phyloP scores from a whole-genome alignment of 139 green algal genomes.

The Prasinococcaceae sp. region DNA sequence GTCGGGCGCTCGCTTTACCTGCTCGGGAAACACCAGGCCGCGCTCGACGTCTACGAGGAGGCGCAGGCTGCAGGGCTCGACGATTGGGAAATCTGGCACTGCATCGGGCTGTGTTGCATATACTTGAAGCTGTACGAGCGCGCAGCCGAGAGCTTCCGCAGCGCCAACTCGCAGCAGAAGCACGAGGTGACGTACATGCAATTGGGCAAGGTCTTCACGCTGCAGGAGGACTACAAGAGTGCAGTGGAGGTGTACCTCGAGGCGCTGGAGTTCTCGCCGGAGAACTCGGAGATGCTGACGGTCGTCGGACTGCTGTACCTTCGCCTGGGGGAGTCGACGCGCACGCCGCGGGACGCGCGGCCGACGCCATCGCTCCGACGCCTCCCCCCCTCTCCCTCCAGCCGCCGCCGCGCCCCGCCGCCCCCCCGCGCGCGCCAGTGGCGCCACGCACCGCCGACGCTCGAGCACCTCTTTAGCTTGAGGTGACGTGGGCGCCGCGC shows the following conservation, averaged over 20 bases:
- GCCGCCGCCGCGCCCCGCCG: no score
- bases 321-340: conserved; percentile 50
- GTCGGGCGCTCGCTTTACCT: conserved; percentile 51
- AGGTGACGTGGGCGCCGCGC: no score
- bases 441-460: no score
- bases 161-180: conserved; percentile 46
- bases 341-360: no score
- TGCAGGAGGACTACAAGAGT: conserved; percentile 13
- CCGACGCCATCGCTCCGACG: no score
- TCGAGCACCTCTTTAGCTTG: no score
- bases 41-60: conserved; percentile 60
- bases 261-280: conserved; percentile 37
- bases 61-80: conserved; percentile 33
- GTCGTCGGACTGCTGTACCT: conserved; percentile 57
- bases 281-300: conserved; percentile 57
- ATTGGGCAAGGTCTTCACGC: conserved; percentile 38
- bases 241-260: conserved; percentile 19
- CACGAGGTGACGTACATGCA: conserved; percentile 55
- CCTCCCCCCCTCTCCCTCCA: no score
- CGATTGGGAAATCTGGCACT: conserved; percentile 67
- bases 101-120: no score
- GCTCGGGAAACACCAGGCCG: conserved; percentile 52
- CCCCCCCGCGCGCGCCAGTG: no score
- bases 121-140: conserved; percentile 28
- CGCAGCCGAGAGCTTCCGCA: conserved; percentile 38